A percentile compares a stretch with the other conserved stretches of the same genome.
Conservation (phyloP, 2,329 filamentous ascomycete species). For the Colletotrichum sp. region DNA sequence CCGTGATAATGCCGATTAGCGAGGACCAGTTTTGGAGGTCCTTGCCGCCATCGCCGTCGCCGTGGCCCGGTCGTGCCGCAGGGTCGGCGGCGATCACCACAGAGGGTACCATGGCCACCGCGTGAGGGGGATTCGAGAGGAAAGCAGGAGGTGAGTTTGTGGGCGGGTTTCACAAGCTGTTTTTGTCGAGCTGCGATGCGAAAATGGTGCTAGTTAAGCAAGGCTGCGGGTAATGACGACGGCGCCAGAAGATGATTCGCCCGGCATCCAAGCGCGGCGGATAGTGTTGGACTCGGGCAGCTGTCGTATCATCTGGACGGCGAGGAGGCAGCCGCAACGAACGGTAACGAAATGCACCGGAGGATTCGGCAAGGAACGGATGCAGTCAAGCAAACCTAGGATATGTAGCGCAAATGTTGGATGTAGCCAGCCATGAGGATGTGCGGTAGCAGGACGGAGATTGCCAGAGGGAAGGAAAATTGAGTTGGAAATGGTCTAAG, state of each 20-base stretch:
- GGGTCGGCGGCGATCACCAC: conserved; percentile 14
- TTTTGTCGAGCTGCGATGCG: neutral
- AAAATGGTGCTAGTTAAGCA: conserved; percentile 3
- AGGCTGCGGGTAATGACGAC: conserved; percentile 12
- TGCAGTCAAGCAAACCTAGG: neutral
- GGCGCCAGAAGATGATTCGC: conserved; percentile 1
- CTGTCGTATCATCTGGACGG: conserved; percentile 19
- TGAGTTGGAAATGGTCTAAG: neutral
- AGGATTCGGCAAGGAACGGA: neutral
- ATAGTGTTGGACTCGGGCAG: conserved; percentile 11
- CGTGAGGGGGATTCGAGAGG: neutral
- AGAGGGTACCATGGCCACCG: conserved; percentile 8
- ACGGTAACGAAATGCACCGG: neutral
- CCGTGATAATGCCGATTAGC: conserved; percentile 91
- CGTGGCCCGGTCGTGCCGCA: conserved; percentile 6
- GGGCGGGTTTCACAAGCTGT: neutral
- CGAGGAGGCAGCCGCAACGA: neutral
- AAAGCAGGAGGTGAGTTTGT: neutral
- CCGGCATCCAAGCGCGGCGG: conserved; percentile 15
- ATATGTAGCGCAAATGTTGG: conserved; percentile 1
- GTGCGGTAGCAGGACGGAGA: neutral
- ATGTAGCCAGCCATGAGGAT: conserved; percentile 18
- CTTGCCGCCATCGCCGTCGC: conserved; percentile 45
- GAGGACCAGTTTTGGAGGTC: conserved; percentile 81
- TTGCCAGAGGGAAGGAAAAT: neutral